A percentile compares a stretch with the other conserved stretches of the same genome.
Conservation (phyloP, 345 rosid genomes). For the Dimocarpus longan region DNA sequence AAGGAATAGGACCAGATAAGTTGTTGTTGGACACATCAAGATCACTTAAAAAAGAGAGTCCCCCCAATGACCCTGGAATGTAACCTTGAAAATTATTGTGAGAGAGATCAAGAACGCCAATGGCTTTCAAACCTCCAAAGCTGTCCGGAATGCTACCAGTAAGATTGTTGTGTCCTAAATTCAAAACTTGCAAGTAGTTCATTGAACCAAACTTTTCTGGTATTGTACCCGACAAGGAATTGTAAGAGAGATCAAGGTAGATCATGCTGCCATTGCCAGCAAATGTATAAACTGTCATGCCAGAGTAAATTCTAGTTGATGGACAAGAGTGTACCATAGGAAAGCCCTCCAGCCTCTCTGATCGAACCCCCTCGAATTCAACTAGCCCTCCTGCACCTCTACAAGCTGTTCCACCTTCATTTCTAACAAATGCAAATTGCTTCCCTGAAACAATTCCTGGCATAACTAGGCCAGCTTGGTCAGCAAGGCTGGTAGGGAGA, state of each 20-base stretch:
- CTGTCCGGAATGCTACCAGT: constrained; percentile 73
- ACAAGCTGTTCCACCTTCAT: constrained; percentile 94
- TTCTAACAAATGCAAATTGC: constrained; percentile 90
- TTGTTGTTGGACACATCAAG: constrained; percentile 94
- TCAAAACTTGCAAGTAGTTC: constrained; percentile 83
- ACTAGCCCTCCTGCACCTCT: constrained; percentile 98
- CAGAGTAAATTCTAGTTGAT: constrained; percentile 80
- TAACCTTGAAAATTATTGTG: constrained; percentile 78
- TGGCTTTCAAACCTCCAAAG: constrained; percentile 67
- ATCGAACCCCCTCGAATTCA: constrained; percentile 85
- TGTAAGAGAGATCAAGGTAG: constrained; percentile 88
- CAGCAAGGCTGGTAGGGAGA: constrained; percentile 67
- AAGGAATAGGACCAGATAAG: constrained; percentile 81
- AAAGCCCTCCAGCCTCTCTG: constrained; percentile 60
- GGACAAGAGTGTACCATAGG: constrained; percentile 94
- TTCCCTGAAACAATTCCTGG: constrained; percentile 90
- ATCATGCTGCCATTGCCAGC: constrained; percentile 79
- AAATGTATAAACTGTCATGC: constrained; percentile 79
- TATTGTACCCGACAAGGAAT: constrained; percentile 63
- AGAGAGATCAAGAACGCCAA: constrained; percentile 95
- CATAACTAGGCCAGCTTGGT: constrained; percentile 66
- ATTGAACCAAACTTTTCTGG: constrained; percentile 70
- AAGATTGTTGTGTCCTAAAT: constrained; percentile 83
- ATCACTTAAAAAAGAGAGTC: constrained; percentile 85
- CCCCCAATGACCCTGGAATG: constrained; percentile 73